Evolutionary conservation across 2,329 filamentous ascomycete genomes (phyloP).

Genomic region (Raffaelea ambrosiae): DNA sequence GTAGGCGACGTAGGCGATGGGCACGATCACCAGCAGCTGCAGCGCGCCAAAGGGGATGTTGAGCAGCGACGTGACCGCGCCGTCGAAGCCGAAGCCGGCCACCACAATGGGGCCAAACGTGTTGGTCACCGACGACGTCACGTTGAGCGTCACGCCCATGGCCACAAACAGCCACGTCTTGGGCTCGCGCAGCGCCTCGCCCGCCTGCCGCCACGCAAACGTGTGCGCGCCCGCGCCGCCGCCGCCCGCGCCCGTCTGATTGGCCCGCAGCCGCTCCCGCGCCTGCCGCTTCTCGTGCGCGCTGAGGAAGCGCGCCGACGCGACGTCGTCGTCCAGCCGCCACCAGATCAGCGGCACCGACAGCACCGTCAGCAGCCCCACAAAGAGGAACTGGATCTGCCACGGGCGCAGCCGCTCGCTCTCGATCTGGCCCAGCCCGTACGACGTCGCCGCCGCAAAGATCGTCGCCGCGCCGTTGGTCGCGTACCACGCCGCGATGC

Average conservation of each 20-base stretch:
- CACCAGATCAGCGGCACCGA: constrained; percentile 51
- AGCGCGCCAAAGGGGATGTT: constrained; percentile 60
- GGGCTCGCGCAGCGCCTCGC: constrained; percentile 37
- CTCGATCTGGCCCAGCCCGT: constrained; percentile 46
- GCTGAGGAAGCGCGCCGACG: constrained; percentile 47
- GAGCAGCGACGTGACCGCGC: constrained; percentile 48
- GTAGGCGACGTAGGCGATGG: constrained; percentile 49
- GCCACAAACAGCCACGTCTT: constrained; percentile 52
- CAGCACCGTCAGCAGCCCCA: constrained; percentile 50
- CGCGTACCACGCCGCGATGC: constrained; percentile 59
- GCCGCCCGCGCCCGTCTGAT: constrained; percentile 58
- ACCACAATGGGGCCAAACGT: constrained; percentile 59
- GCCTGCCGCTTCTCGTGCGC: constrained; percentile 59
- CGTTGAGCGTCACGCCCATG: constrained; percentile 54
- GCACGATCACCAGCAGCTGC: constrained; percentile 50
- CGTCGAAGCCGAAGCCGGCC: constrained; percentile 49
- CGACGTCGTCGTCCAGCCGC: constrained; percentile 51
- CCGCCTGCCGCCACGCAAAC: constrained; percentile 59
- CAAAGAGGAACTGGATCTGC: constrained; percentile 51
- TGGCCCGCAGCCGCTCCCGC: constrained; percentile 62
- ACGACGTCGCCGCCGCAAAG: constrained; percentile 46
- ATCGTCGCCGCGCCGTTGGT: constrained; percentile 52
- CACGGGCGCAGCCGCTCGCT: constrained; percentile 20
- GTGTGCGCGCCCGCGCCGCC: constrained; percentile 56
- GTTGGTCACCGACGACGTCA: constrained; percentile 55